Evolutionary conservation across 257 asterid species (phyloP).

Genomic region (Agastache rugosa): DNA sequence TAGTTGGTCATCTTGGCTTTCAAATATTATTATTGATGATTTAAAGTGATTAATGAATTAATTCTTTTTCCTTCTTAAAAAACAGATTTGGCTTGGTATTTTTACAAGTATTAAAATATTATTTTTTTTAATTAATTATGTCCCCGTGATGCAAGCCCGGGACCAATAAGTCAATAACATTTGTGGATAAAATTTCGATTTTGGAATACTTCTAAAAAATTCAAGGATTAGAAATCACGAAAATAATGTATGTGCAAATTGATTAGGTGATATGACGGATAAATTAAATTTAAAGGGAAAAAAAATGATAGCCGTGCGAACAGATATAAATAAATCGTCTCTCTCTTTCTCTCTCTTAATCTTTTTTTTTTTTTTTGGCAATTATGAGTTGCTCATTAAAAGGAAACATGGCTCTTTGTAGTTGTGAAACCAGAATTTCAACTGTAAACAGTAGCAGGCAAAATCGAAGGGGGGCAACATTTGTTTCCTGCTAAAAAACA

Average conservation of each 20-base stretch:
- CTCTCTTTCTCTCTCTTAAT: too few relatives aligned
- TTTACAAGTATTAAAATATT: neutral
- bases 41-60: too few relatives aligned
- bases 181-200: constrained; percentile 9
- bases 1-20: too few relatives aligned
- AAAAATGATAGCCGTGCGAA: neutral
- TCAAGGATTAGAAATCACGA: neutral
- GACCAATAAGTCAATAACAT: neutral
- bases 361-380: neutral
- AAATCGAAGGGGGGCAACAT: neutral
- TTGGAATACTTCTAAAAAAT: neutral
- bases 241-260: constrained; percentile 26
- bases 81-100: neutral
- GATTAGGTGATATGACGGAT: constrained; percentile 32
- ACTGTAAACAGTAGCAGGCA: constrained; percentile 20
- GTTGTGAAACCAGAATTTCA: constrained; percentile 29
- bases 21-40: too few relatives aligned
- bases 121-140: neutral
- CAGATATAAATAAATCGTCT: too few relatives aligned
- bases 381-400: neutral
- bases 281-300: neutral
- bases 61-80: too few relatives aligned
- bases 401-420: constrained; percentile 32
- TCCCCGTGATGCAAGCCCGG: constrained; percentile 14
- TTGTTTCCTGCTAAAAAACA: neutral